Percentiles rank a stretch among this genome's conserved stretches.
Evolutionary conservation across 2,329 filamentous ascomycete species (phyloP).

Genomic region (Lasiodiplodia citricola): DNA sequence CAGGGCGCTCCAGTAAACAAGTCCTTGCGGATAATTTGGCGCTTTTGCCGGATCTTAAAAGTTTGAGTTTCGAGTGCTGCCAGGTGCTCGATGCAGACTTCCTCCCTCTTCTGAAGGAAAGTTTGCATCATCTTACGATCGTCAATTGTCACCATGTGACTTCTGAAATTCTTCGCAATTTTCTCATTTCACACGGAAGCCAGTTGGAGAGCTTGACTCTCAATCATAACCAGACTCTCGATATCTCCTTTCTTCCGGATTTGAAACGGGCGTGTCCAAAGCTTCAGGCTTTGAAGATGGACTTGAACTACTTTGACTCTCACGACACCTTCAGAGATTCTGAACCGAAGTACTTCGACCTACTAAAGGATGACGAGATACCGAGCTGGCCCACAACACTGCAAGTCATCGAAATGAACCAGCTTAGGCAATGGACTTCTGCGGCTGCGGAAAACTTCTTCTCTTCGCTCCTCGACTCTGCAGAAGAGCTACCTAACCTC

Average conservation of each 20-base stretch:
- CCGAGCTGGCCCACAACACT: conserved; percentile 81
- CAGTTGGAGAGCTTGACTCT: conserved; percentile 72
- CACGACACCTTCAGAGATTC: conserved; percentile 72
- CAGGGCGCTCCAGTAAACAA: conserved; percentile 49
- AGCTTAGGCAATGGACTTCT: conserved; percentile 76
- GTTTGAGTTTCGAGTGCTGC: conserved; percentile 76
- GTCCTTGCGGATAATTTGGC: conserved; percentile 56
- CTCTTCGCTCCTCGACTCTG: conserved; percentile 75
- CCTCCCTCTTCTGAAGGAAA: conserved; percentile 70
- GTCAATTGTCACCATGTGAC: conserved; percentile 79
- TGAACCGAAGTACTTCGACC: conserved; percentile 73
- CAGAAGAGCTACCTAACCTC: conserved; percentile 68
- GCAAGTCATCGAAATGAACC: conserved; percentile 73
- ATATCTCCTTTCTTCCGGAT: conserved; percentile 72
- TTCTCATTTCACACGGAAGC: conserved; percentile 69
- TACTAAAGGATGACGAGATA: conserved; percentile 66
- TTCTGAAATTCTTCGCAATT: conserved; percentile 68
- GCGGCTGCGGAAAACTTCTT: conserved; percentile 78
- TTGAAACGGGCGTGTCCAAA: conserved; percentile 72
- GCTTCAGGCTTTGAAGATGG: conserved; percentile 74
- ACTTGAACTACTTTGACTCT: conserved; percentile 77
- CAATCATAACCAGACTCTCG: conserved; percentile 79
- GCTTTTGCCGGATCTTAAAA: conserved; percentile 67
- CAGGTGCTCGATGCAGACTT: conserved; percentile 71
- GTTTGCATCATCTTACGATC: conserved; percentile 71